Evolutionary conservation across 2,329 filamentous ascomycete genomes (phyloP).

Genomic region (Aspergillus pseudoglaucus): DNA sequence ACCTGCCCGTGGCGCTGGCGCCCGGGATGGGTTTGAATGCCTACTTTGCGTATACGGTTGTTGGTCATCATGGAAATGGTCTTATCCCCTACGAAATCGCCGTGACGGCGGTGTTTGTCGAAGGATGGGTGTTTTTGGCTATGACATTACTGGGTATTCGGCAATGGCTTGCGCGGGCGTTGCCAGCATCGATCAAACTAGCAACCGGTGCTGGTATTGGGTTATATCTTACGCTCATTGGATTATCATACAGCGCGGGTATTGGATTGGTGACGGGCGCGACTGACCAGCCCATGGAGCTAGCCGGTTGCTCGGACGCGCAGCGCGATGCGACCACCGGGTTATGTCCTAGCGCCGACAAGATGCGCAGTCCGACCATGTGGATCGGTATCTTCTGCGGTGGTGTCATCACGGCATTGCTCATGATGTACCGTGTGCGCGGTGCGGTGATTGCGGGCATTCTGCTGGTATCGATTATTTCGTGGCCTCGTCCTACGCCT

Average conservation of each 20-base stretch:
- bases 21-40: conserved; percentile 80
- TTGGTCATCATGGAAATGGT: conserved; percentile 69
- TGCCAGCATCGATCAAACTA: conserved; percentile 78
- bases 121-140: conserved; percentile 77
- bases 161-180: conserved; percentile 79
- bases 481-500: conserved; percentile 70
- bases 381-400: conserved; percentile 88
- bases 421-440: conserved; percentile 82
- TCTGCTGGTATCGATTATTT: conserved; percentile 76
- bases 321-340: conserved; percentile 37
- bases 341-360: conserved; percentile 56
- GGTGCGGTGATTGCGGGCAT: conserved; percentile 81
- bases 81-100: conserved; percentile 68
- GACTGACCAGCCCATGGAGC: conserved; percentile 60
- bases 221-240: conserved; percentile 63
- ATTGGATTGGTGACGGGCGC: conserved; percentile 71
- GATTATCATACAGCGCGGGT: conserved; percentile 69
- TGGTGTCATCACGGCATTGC: conserved; percentile 68
- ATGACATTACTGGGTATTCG: conserved; percentile 74
- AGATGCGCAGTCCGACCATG: conserved; percentile 78
- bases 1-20: conserved; percentile 67
- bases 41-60: conserved; percentile 77
- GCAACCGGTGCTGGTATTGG: conserved; percentile 82
- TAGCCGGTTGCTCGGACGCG: conserved; percentile 65
- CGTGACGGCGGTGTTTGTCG: conserved; percentile 79